These are phyloP conservation scores for Fonsecaea multimorphosa DNA, from an alignment of 2,329 filamentous ascomycete genomes.

Conservation along the genomic window DNA sequence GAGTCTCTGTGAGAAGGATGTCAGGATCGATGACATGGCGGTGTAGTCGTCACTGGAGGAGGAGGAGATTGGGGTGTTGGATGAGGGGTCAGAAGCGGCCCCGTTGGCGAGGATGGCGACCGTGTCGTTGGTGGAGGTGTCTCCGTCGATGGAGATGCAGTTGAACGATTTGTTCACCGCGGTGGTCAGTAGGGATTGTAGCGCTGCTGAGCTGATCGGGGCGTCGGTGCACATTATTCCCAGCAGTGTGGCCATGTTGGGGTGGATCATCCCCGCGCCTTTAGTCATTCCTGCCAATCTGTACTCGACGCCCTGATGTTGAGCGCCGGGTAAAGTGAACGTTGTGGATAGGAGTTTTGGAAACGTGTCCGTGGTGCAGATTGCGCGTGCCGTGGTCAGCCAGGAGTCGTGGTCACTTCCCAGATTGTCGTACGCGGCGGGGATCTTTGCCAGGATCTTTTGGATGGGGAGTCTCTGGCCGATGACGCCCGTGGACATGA, in stretches of 20 bases:
- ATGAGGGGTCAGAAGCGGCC: conserved; percentile 74
- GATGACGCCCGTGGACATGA: conserved; percentile 99
- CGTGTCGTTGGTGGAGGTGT: conserved; percentile 97
- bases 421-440: conserved; percentile 73
- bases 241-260: conserved; percentile 96
- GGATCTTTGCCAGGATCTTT: conserved; percentile 85
- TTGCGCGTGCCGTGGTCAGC: conserved; percentile 84
- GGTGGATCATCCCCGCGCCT: conserved; percentile 98
- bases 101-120: conserved; percentile 95
- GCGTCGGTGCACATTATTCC: conserved; percentile 92
- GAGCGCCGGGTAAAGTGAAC: conserved; percentile 82
- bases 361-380: conserved; percentile 98
- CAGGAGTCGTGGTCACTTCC: conserved; percentile 81
- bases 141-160: conserved; percentile 94
- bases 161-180: conserved; percentile 90
- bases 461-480: conserved; percentile 90
- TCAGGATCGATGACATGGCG: conserved; percentile 74
- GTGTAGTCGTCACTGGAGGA: conserved; percentile 62
- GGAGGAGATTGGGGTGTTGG: conserved; percentile 54
- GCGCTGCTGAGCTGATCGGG: conserved; percentile 70
- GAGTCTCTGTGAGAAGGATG: conserved; percentile 78
- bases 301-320: conserved; percentile 65
- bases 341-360: conserved; percentile 88
- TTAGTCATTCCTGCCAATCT: conserved; percentile 94
- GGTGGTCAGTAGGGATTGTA: conserved; percentile 72